Evolutionary conservation across 768 basidiomycete species (phyloP), one percentile per base, ranked within the genome.

Genomic region (Chalciporus sphaerocephalus): DNA sequence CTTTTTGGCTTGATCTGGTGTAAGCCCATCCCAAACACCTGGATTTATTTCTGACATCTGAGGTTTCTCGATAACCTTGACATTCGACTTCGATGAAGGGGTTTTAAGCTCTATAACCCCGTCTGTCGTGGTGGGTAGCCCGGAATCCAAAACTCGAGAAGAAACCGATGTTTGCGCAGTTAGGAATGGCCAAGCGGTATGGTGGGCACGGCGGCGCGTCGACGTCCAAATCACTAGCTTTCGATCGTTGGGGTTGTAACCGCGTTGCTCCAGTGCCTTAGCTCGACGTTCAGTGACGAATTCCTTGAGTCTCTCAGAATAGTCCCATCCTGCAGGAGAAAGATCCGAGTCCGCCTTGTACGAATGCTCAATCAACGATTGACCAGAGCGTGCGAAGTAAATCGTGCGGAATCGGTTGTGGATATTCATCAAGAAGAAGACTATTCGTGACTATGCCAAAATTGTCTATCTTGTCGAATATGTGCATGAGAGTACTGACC

Each of bases 361-460:
- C 5, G 95, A 98, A 62, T 98, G 96, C 63, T 99, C 96, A 56
- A 97, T 93, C 47, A 97, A 74, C 11, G 92, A 95, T 75, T 94
- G 93, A n/a, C 96, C 96, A 15, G 94, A 95, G 32, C 95, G 73
- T 5, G 95, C 95, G 68, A 99, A 97, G 66, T 94, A 98, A 52
- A 99, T 99, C 38, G 86, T 92, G 17, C 95, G 77, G 61, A 84
- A 88, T 51, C 79, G 76, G 59, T 93, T 97, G 69, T 99, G 95
- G 38, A 99, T 97, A 64, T 99, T 99, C 96, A 98, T 98, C 36
- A 99, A 74, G 75, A 96, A 98, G 75, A 98, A 99, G 20, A 98
- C 90, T 48, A 97, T 93, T 48, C 95, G 74, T 2, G 92, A 92
- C 84, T 98, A 56, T 40, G 34, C 30, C 1, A 42, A 33, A 38